Percentiles rank a stretch among this genome's conserved stretches.
Evolutionary conservation across 805 yeast genomes (phyloP).

Genomic region (Yarrowia hollandica): DNA sequence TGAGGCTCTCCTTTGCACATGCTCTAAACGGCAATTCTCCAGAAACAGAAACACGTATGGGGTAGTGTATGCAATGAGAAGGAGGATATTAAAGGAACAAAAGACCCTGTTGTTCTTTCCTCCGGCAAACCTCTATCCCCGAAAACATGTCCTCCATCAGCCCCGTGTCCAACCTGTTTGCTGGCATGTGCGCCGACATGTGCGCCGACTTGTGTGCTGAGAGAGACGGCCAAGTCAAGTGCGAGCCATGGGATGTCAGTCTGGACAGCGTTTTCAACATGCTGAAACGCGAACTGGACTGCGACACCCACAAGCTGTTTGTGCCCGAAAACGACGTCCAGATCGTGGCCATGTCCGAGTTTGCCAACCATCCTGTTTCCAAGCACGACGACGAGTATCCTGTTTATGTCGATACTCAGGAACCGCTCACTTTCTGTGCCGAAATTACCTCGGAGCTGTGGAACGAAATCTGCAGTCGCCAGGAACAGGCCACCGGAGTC

Average conservation of each 20-base stretch:
- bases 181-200: neutral
- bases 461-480: neutral
- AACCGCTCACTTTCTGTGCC: neutral
- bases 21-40: too few species aligned
- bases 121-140: too few species aligned
- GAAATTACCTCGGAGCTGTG: neutral
- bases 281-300: neutral
- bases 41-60: too few species aligned
- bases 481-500: slow-evolving; percentile 5
- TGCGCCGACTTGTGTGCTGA: neutral
- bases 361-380: neutral
- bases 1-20: too few species aligned
- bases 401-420: neutral
- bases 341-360: slow-evolving; percentile 1
- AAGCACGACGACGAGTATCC: neutral
- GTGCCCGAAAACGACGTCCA: neutral
- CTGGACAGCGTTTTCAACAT: neutral
- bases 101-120: too few species aligned
- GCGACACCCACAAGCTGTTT: neutral
- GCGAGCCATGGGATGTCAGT: too few species aligned
- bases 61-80: too few species aligned
- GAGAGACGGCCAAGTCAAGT: too few species aligned
- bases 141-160: slow-evolving; percentile 3
- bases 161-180: slow-evolving; percentile 10
- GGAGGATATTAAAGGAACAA: too few species aligned